Conservation (phyloP, 768 basidiomycete genomes). For the Suillus subluteus region DNA sequence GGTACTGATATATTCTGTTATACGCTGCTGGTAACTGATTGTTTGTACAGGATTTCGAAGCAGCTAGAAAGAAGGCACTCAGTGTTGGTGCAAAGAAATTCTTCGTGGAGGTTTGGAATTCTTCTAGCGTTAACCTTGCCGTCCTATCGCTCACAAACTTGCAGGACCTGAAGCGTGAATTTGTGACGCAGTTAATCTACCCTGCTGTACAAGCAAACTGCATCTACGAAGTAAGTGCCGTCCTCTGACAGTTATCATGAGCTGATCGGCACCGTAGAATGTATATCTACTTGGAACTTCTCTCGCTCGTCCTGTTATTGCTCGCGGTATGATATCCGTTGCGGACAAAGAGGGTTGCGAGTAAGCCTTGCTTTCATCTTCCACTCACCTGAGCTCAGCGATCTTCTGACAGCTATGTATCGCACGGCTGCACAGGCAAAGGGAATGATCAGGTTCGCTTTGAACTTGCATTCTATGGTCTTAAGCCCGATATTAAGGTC, state of each 20-base stretch:
- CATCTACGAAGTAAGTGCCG: slow-evolving; percentile 84
- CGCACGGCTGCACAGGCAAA: slow-evolving; percentile 99
- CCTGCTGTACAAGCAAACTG: slow-evolving; percentile 98
- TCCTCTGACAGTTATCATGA: background rate
- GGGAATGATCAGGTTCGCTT: slow-evolving; percentile 99
- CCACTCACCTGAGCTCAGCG: slow-evolving; percentile 1
- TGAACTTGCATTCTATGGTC: slow-evolving; percentile 97
- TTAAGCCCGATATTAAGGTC: slow-evolving; percentile 97
- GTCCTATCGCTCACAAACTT: slow-evolving; percentile 10
- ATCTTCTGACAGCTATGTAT: slow-evolving; percentile 68
- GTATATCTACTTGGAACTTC: slow-evolving; percentile 98
- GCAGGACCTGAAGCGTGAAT: slow-evolving; percentile 93
- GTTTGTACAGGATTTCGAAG: slow-evolving; percentile 79
- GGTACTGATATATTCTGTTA: slow-evolving; percentile 40
- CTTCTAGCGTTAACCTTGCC: background rate
- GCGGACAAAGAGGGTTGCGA: slow-evolving; percentile 95
- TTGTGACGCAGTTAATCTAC: slow-evolving; percentile 95
- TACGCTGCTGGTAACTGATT: slow-evolving; percentile 10
- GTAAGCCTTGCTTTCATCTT: slow-evolving; percentile 49
- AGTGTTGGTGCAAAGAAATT: slow-evolving; percentile 95
- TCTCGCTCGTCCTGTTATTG: slow-evolving; percentile 97
- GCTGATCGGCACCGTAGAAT: slow-evolving; percentile 52
- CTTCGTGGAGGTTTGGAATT: slow-evolving; percentile 70
- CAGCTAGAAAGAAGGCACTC: slow-evolving; percentile 88
- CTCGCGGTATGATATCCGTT: slow-evolving; percentile 96